Evolutionary conservation across 225 moss, liverwort and hornwort genomes (phyloP), one percentile per base, ranked within the genome.

Genomic region (Anthoceros angustus): DNA sequence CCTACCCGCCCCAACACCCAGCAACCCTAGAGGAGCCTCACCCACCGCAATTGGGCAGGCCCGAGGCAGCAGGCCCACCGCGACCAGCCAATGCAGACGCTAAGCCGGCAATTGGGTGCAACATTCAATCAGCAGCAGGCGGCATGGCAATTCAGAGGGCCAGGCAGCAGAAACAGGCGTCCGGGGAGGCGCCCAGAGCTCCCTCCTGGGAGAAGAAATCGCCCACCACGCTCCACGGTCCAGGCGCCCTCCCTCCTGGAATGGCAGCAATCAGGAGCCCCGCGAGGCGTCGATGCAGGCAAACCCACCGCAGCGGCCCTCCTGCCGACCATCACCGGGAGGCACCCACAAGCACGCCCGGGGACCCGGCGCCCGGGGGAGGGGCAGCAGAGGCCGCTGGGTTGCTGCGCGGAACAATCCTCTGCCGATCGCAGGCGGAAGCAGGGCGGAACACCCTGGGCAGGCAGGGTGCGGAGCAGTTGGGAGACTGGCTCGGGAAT

Each of bases 81-180:
- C n/a, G 23, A 55, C 0, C 55, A 55, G 55, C 55, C 55, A 55
- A 55, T 55, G 55, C 55, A 55, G 55, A 55, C 55, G 14, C 55
- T 18, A 12, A 55, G 55, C 55, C 18, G 55, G 18, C 55, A 55
- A 20, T 55, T 55, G 55, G n/a, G 55, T 55, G 14, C 55, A 55
- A 18, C 55, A 55, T 55, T 55, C 55, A 55, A 55, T 55, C 55
- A 55, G n/a, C 7, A 15, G n/a, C n/a, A 6, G 5, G 12, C 3
- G n/a, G 55, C 10, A 55, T 55, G 55, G 18, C 55, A 55, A 55
- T 55, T 55, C 55, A 55, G n/a, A 55, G n/a, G 23, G n/a, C 55
- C 55, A 4, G 18, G 55, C 55, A 55, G 55, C 8, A 55, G 5
- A 55, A 23, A 55, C 8, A 55, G 8, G n/a, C 55, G 55, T 7